These are phyloP conservation scores for Diaporthe vexans DNA, from an alignment of 2,329 filamentous ascomycete genomes.

Conservation along the genomic window DNA sequence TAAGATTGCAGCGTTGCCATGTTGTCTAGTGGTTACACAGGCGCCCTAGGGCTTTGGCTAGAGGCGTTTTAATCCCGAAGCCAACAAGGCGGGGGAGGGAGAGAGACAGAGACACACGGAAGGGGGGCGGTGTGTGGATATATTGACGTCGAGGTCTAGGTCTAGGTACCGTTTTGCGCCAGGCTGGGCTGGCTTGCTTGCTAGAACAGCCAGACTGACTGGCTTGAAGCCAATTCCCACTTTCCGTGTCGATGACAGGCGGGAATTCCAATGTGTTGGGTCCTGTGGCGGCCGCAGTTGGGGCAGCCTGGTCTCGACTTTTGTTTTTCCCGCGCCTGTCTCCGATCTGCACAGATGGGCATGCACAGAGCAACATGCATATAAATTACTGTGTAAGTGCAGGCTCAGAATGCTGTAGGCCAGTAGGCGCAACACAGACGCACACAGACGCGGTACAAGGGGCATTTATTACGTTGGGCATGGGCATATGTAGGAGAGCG, in stretches of 20 bases:
- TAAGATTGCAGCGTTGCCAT: slow-evolving; percentile 28
- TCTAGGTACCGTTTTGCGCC: background rate
- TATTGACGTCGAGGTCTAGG: background rate
- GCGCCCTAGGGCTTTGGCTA: slow-evolving; percentile 25
- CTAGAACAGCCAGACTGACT: background rate
- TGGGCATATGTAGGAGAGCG: background rate
- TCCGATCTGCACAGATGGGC: slow-evolving; percentile 20
- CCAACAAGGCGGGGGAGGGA: background rate
- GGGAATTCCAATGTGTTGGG: slow-evolving; percentile 26
- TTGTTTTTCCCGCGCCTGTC: background rate
- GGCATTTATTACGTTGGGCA: too few relatives aligned
- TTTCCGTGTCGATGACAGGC: slow-evolving; percentile 19
- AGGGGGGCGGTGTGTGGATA: slow-evolving; percentile 4
- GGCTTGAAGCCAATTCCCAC: background rate
- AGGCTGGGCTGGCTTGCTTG: too few relatives aligned
- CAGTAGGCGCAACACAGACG: slow-evolving; percentile 14
- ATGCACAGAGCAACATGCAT: slow-evolving; percentile 1
- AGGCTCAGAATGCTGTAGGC: too few relatives aligned
- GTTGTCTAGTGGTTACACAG: slow-evolving; percentile 28
- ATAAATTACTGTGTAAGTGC: background rate
- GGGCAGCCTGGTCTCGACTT: background rate
- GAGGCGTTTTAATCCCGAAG: slow-evolving; percentile 8
- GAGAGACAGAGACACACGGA: background rate
- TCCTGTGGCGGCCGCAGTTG: slow-evolving; percentile 20
- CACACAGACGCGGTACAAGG: slow-evolving; percentile 5